Base-by-base conservation (phyloP, 306 rosid genomes). In the Alnus glutinosa region DNA sequence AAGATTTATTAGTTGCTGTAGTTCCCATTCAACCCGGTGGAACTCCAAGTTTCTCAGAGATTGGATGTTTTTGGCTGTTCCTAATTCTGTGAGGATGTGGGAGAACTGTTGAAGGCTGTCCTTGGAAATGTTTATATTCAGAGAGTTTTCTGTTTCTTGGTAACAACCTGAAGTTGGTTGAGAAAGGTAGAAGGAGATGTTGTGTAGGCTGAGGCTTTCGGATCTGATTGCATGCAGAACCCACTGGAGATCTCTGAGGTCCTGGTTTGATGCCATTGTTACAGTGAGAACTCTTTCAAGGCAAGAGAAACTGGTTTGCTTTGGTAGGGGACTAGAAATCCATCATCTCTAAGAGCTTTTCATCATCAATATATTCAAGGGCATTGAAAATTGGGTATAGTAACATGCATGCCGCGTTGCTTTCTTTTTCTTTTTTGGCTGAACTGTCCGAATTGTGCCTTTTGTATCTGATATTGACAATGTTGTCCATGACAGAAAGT, bases 91-190 rank as follows among this genome's bases (percentile, higher is more conserved):
- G 72, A 95, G 88, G 77, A 91, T 19, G 80, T 81, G 66, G 49
- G 91, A 77, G 78, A 95, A 91, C 76, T 50, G 81, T 70, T 87
- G 73, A 18, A 86, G 78, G 71, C 81, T 78, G 15, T 91, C 89
- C 47, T 83, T 83, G 68, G 97, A 88, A 62, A 93, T 79, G 83
- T 91, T 83, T 11, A 95, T 80, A 63, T 68, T 95, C 78, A 93
- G 78, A 86, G 98, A 90, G 88, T 87, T 89, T 55, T 95, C 93
- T 36, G 98, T 89, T 86, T 95, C 98, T 71, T 87, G 92, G 87
- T 77, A 82, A 73, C 91, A 91, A 42, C 80, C 67, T 39, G 98
- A 90, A 79, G 88, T 55, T 83, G 90, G 78, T 32, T 95, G 98
- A 46, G 90, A 91, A 44, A 91, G 97, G 92, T 88, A 85, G 82